These are phyloP conservation scores for Rhodamnia rubescens DNA, from an alignment of 345 rosid genomes.

Conservation along the genomic window DNA sequence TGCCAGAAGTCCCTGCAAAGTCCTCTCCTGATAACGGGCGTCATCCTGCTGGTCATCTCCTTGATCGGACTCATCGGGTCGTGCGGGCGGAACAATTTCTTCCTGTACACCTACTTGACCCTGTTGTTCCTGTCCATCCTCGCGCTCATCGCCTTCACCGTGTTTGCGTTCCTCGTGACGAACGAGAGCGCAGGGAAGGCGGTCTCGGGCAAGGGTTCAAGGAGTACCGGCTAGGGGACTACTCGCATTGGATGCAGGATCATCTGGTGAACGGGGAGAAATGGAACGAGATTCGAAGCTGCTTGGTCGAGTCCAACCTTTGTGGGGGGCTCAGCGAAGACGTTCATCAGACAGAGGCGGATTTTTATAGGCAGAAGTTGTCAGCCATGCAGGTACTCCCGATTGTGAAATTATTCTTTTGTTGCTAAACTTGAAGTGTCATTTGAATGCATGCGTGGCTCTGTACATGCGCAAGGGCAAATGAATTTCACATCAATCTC, in stretches of 20 bases:
- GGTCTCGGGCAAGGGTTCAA: not conserved
- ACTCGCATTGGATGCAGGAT: slow-evolving; percentile 20
- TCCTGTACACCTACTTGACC: slow-evolving; percentile 8
- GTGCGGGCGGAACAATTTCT: slow-evolving; percentile 1
- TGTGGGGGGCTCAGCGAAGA: slow-evolving; percentile 6
- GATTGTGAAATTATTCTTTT: not conserved
- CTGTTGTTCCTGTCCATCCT: slow-evolving; percentile 10
- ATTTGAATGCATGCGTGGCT: not conserved
- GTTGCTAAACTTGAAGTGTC: not conserved
- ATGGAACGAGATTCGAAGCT: slow-evolving; percentile 20
- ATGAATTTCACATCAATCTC: not conserved
- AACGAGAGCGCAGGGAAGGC: slow-evolving; percentile 2
- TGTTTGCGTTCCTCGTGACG: slow-evolving; percentile 16
- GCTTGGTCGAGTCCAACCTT: slow-evolving; percentile 13
- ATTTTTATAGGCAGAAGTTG: slow-evolving; percentile 5
- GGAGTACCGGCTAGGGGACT: slow-evolving; percentile 13
- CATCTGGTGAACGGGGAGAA: slow-evolving; percentile 2
- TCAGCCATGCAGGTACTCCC: slow-evolving; percentile 13
- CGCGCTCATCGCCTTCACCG: slow-evolving; percentile 8
- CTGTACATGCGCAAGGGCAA: not conserved
- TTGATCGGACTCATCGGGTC: slow-evolving; percentile 13
- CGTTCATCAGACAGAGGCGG: not conserved
- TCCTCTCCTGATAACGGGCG: slow-evolving; percentile 15
- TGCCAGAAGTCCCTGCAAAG: slow-evolving; percentile 10
- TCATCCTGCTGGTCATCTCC: slow-evolving; percentile 1